phyloP scores from a whole-genome alignment of 345 rosid genomes.

The Clarkia xantiana region DNA sequence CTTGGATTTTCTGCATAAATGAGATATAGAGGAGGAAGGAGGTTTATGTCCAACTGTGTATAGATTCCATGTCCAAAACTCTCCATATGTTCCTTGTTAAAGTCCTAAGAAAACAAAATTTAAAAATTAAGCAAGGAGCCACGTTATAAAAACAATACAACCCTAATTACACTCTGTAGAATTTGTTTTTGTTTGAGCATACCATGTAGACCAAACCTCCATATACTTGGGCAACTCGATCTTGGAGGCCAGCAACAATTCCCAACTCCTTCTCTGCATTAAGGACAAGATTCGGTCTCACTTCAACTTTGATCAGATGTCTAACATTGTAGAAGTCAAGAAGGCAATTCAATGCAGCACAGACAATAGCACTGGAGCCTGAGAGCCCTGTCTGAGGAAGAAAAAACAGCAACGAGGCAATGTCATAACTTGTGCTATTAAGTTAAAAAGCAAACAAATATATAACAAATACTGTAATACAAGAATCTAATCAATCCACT shows the following conservation, averaged over 20 bases:
- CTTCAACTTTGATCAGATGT: conserved; percentile 50
- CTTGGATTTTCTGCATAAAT: conserved; percentile 94
- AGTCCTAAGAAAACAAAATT: conserved; percentile 50
- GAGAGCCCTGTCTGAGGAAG: conserved; percentile 83
- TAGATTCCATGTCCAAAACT: conserved; percentile 71
- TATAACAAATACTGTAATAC: neutral
- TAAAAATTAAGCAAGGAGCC: conserved; percentile 1
- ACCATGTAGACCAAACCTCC: conserved; percentile 98
- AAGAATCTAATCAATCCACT: too few species aligned
- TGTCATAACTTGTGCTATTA: neutral
- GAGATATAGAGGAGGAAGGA: conserved; percentile 77
- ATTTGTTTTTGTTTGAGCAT: conserved; percentile 3
- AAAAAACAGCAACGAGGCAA: neutral
- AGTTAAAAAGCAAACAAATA: neutral
- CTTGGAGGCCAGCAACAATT: conserved; percentile 95
- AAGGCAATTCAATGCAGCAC: conserved; percentile 84
- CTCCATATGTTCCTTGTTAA: conserved; percentile 71
- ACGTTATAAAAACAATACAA: neutral
- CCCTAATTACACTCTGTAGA: neutral
- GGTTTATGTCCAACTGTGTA: conserved; percentile 57
- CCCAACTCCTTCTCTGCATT: conserved; percentile 78
- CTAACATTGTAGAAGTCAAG: conserved; percentile 79
- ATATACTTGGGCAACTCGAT: conserved; percentile 89
- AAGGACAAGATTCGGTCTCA: conserved; percentile 68
- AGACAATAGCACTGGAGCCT: conserved; percentile 93